phyloP scores from a whole-genome alignment of 1,139 yeast species.

The Geotrichum aggregatum region DNA sequence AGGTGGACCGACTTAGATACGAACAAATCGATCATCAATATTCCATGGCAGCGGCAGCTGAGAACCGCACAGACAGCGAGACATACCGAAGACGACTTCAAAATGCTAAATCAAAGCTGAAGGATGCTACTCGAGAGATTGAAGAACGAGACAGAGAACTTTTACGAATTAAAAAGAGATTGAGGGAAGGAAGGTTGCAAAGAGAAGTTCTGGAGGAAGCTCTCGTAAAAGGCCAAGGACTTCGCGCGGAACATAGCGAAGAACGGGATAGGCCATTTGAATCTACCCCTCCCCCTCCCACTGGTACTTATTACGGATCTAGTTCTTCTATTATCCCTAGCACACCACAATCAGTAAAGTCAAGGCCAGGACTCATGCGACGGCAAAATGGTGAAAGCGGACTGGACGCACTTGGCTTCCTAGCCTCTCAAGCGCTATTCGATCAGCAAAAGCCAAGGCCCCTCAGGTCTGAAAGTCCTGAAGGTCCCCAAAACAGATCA shows the following conservation, averaged over 20 bases:
- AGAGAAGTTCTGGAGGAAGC: slow-evolving; percentile 24
- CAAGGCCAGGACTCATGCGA: not conserved
- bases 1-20: slow-evolving; percentile 46
- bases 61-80: slow-evolving; percentile 23
- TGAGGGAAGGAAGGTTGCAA: slow-evolving; percentile 27
- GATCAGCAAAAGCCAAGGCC: slow-evolving; percentile 1
- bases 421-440: slow-evolving; percentile 13
- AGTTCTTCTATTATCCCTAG: not conserved
- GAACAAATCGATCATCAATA: slow-evolving; percentile 30
- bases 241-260: not conserved
- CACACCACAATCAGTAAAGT: slow-evolving; percentile 2
- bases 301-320: not conserved
- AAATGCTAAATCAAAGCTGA: slow-evolving; percentile 42
- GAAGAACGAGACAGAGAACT: slow-evolving; percentile 44
- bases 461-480: slow-evolving; percentile 3
- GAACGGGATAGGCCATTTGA: not conserved
- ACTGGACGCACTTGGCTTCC: slow-evolving; percentile 13
- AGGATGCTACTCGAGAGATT: slow-evolving; percentile 44
- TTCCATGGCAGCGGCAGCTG: slow-evolving; percentile 21
- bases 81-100: slow-evolving; percentile 40
- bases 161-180: slow-evolving; percentile 29
- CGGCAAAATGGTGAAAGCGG: slow-evolving; percentile 10
- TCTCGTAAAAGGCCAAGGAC: not conserved
- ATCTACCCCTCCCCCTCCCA: slow-evolving; percentile 4
- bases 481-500: not conserved